A percentile compares a stretch with the other conserved stretches of the same genome.
These are phyloP conservation scores for Leptographium procerum DNA, from an alignment of 2,329 filamentous ascomycete species.

Conservation along the genomic window DNA sequence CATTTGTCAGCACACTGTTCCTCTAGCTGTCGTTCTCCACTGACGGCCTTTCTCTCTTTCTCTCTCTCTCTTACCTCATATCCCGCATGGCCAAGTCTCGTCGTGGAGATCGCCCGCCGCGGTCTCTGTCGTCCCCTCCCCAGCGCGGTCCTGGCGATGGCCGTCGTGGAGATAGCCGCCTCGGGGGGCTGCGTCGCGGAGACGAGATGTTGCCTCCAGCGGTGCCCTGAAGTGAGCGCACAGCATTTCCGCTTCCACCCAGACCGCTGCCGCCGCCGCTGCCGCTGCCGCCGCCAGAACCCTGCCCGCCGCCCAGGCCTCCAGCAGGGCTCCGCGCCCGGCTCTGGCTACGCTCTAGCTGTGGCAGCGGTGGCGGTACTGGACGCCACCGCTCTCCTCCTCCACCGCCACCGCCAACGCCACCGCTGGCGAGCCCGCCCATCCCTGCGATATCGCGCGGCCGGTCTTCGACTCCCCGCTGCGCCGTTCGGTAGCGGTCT, in stretches of 20 bases:
- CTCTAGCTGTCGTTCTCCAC: too few relatives aligned
- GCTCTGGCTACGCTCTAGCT: constrained; percentile 25
- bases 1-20: not conserved
- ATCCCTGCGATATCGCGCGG: too few relatives aligned
- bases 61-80: constrained; percentile 12
- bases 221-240: too few relatives aligned
- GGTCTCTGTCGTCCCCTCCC: constrained; percentile 25
- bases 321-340: constrained; percentile 23
- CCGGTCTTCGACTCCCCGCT: constrained; percentile 20
- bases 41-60: too few relatives aligned
- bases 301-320: too few relatives aligned
- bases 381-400: constrained; percentile 24
- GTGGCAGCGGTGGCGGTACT: not conserved
- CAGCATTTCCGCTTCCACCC: too few relatives aligned
- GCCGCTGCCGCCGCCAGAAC: constrained; percentile 8
- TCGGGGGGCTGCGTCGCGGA: constrained; percentile 16
- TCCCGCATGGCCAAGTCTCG: constrained; percentile 27
- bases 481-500: constrained; percentile 26
- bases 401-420: not conserved
- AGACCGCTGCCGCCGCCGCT: not conserved
- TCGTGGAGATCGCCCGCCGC: constrained; percentile 26
- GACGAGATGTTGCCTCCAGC: not conserved
- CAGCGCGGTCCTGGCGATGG: constrained; percentile 23
- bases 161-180: constrained; percentile 14
- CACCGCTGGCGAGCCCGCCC: not conserved